Base-by-base conservation (phyloP, 371 early-diverging fungal species). In the Funneliformis caledonium region DNA sequence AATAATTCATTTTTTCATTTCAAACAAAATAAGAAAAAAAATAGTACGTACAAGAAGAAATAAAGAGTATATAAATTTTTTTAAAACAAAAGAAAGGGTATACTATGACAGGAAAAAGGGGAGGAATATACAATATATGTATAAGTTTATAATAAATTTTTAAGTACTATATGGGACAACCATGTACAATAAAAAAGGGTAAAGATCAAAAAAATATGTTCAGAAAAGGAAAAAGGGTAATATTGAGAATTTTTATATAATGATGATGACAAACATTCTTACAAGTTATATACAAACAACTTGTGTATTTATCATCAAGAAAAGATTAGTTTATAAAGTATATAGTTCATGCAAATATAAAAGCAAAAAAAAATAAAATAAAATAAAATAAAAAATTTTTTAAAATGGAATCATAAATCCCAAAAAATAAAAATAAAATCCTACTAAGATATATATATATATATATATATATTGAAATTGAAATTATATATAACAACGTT, bases 191-290 rank as follows among this genome's bases (percentile, higher is more conserved):
- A 70, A 70, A 26, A 68, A 70, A 47, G 47, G 47, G 48, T 14
- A 43, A 70, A 69, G 70, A 47, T 70, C 70, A 70, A 70, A 70
- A 64, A 68, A 70, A 70, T 70, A 70, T 70, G 70, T 70, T 70
- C 70, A 70, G 22, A 70, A 70, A 70, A 70, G 4, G 14, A 16
- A 67, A 70, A 45, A 22, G 42, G 70, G 48, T 69, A 50, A 50
- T 52, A 52, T 52, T 52, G 56, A 16, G 37, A 52, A 26, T 26
- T 19, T 70, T 70, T 70, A 70, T 70, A 70, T 70, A 70, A 45
- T 0, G 47, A 11, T 45, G 70, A 70, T 42, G 42, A 68, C 48
- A 42, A 43, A 68, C 26, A 26, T 26, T 26, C 26, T 26, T 43
- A 70, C 70, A 22, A 45, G 12, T 45, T 45, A 45, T 37, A n/a